Conservation (phyloP, 495 filamentous ascomycete species). For the Penicillium daleae region DNA sequence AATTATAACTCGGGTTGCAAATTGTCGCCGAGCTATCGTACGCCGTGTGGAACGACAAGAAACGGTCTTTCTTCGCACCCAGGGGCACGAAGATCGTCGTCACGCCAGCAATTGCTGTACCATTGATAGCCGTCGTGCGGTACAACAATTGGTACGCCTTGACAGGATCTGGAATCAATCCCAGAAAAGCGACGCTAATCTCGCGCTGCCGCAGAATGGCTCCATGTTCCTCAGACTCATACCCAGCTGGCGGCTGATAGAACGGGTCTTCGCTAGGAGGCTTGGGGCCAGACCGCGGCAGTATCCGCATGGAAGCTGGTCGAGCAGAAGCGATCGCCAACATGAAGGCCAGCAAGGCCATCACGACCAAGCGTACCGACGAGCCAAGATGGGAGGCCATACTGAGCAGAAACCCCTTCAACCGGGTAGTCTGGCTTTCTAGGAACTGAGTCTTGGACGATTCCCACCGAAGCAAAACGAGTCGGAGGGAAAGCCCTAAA, state of each 20-base stretch:
- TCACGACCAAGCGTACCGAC: constrained; percentile 21
- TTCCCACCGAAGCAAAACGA: constrained; percentile 3
- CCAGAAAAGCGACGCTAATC: constrained; percentile 33
- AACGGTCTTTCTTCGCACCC: constrained; percentile 33
- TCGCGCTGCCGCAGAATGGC: constrained; percentile 34
- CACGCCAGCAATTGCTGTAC: constrained; percentile 38
- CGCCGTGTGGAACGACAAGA: constrained; percentile 40
- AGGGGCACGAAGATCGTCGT: constrained; percentile 42
- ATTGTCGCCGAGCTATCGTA: constrained; percentile 37
- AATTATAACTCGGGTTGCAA: constrained; percentile 41
- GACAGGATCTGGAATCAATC: constrained; percentile 35
- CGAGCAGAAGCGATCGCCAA: constrained; percentile 21
- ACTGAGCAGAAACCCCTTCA: neutral
- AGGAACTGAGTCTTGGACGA: constrained; percentile 1
- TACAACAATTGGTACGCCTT: constrained; percentile 35
- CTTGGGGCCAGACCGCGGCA: constrained; percentile 13
- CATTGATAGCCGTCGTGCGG: constrained; percentile 37
- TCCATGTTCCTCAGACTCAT: constrained; percentile 29
- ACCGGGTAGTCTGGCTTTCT: neutral
- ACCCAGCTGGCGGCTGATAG: constrained; percentile 38
- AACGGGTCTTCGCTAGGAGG: constrained; percentile 36
- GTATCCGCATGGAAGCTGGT: constrained; percentile 9
- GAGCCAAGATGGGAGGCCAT: neutral
- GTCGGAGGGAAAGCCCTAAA: constrained; percentile 19
- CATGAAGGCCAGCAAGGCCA: constrained; percentile 26